Conservation (phyloP, 225 moss, liverwort and hornwort species). For the Marchantia paleacea region DNA sequence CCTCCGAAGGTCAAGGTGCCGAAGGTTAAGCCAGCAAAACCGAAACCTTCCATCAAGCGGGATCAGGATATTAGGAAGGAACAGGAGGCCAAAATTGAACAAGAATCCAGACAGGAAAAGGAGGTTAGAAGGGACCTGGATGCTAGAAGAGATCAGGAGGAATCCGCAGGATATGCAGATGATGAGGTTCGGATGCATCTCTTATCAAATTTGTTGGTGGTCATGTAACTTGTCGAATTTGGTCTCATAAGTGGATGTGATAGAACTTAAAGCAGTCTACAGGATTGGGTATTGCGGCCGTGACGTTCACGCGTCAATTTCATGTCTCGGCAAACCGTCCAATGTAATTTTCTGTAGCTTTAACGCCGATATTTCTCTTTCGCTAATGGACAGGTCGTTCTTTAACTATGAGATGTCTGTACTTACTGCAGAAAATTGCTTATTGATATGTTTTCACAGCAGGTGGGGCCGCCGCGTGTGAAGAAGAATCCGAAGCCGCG, state of each 20-base stretch:
- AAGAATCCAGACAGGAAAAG: slow-evolving; percentile 1
- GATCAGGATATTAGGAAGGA: slow-evolving; percentile 12
- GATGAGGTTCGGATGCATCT: background rate
- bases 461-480: slow-evolving; percentile 8
- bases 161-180: slow-evolving; percentile 27
- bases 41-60: background rate
- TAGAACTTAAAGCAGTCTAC: too few relatives aligned
- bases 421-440: too few relatives aligned
- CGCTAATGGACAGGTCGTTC: too few relatives aligned
- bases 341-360: too few relatives aligned
- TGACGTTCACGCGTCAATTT: too few relatives aligned
- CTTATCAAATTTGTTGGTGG: too few relatives aligned
- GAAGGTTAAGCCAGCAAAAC: slow-evolving; percentile 8
- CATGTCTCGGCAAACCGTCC: too few relatives aligned
- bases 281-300: too few relatives aligned
- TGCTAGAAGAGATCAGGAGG: slow-evolving; percentile 16
- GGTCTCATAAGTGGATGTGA: too few relatives aligned
- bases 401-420: too few relatives aligned
- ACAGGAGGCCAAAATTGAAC: background rate
- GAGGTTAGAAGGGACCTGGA: slow-evolving; percentile 2
- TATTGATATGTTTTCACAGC: background rate
- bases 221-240: too few relatives aligned
- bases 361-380: too few relatives aligned
- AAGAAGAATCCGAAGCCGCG: slow-evolving; percentile 13
- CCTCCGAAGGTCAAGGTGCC: slow-evolving; percentile 11